These are phyloP conservation scores for Corymbia maculata DNA, from an alignment of 345 rosid species.

Conservation along the genomic window DNA sequence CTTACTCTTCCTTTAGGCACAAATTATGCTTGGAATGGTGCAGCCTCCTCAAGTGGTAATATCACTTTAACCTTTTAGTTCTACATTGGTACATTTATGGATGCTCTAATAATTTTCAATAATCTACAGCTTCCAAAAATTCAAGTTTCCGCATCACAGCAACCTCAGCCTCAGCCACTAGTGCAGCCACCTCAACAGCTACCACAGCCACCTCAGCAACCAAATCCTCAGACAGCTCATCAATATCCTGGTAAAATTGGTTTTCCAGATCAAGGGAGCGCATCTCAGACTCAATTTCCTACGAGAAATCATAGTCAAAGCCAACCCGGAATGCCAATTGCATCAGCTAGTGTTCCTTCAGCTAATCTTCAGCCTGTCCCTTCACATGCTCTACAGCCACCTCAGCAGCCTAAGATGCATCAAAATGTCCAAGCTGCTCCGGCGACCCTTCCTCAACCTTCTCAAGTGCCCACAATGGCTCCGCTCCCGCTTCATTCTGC, in stretches of 20 bases:
- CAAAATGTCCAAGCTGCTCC: conserved; percentile 35
- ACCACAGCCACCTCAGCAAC: conserved; percentile 30
- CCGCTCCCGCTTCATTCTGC: conserved; percentile 44
- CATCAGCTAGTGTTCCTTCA: conserved; percentile 38
- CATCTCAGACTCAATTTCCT: conserved; percentile 37
- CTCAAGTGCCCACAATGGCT: conserved; percentile 43
- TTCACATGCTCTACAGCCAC: conserved; percentile 38
- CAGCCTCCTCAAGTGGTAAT: conserved; percentile 86
- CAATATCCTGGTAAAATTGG: conserved; percentile 30
- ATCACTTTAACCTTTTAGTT: background rate
- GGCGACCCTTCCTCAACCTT: conserved; percentile 42
- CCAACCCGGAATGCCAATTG: conserved; percentile 37
- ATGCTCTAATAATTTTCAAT: background rate
- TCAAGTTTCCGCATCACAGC: conserved; percentile 41
- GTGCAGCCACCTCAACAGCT: conserved; percentile 36
- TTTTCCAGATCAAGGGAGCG: conserved; percentile 42
- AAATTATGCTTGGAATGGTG: conserved; percentile 99
- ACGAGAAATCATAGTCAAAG: conserved; percentile 47
- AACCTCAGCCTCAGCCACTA: conserved; percentile 54
- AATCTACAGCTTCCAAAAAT: conserved; percentile 58
- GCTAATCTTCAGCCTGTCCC: conserved; percentile 53
- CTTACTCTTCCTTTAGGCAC: conserved; percentile 48
- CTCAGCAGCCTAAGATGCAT: conserved; percentile 61
- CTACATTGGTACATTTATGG: background rate
- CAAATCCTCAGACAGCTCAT: conserved; percentile 39